Percentiles rank a stretch among this genome's conserved stretches.
Conservation (phyloP, 148 eudicot genomes). For the Fallopia convolvulus region DNA sequence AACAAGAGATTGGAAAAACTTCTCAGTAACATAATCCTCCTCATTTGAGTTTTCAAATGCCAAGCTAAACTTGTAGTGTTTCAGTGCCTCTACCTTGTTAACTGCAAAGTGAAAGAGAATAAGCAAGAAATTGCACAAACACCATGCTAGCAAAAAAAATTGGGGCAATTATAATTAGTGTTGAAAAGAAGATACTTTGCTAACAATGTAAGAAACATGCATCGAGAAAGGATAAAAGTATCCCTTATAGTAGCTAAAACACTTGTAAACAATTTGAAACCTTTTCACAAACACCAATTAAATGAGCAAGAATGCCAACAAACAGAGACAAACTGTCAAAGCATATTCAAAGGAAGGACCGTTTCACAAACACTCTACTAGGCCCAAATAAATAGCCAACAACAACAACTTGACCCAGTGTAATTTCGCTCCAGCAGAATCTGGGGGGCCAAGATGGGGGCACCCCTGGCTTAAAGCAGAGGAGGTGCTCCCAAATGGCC, state of each 20-base stretch:
- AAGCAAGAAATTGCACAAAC: not conserved
- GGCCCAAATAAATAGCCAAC: not conserved
- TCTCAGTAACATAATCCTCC: constrained; percentile 97
- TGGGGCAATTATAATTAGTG: not conserved
- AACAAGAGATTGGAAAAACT: constrained; percentile 94
- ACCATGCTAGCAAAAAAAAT: not conserved
- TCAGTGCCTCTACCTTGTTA: constrained; percentile 78
- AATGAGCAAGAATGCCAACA: not conserved
- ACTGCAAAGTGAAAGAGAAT: constrained; percentile 34
- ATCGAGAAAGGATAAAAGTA: not conserved
- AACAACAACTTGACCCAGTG: too few species aligned
- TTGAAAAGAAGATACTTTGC: not conserved
- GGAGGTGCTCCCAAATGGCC: too few species aligned
- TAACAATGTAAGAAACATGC: not conserved
- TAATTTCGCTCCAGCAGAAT: too few species aligned
- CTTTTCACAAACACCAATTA: not conserved
- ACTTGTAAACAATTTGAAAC: not conserved
- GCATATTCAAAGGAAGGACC: not conserved
- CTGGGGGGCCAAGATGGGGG: too few species aligned
- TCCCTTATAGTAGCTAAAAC: not conserved
- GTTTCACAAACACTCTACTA: not conserved
- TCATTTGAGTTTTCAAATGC: constrained; percentile 97
- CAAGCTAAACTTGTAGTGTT: constrained; percentile 84
- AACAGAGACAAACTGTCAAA: not conserved
- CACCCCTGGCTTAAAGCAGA: too few species aligned